These are phyloP conservation scores for Lepiota subincarnata DNA, from an alignment of 768 basidiomycete genomes.

Conservation along the genomic window DNA sequence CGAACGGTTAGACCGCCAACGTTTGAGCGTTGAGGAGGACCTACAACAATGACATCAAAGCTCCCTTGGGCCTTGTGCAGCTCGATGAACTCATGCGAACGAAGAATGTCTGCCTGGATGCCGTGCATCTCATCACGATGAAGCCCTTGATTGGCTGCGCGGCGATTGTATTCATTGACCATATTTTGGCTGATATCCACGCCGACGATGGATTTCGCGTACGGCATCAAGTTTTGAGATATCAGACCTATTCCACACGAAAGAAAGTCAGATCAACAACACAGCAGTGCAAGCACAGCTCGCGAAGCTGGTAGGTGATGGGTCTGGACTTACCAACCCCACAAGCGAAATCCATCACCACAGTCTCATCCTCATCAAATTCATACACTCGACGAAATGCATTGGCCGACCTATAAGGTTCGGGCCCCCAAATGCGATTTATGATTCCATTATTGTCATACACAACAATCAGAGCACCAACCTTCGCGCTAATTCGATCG, in stretches of 20 bases:
- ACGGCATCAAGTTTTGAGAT: slow-evolving; percentile 55
- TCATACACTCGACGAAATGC: slow-evolving; percentile 36
- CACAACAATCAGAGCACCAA: slow-evolving; percentile 7
- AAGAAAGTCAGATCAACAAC: no score
- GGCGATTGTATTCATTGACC: slow-evolving; percentile 63
- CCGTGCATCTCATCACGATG: slow-evolving; percentile 63
- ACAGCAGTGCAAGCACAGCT: background rate
- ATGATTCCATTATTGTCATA: background rate
- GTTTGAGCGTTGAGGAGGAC: slow-evolving; percentile 18
- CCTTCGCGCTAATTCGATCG: slow-evolving; percentile 23
- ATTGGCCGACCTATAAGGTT: slow-evolving; percentile 27
- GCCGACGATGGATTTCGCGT: slow-evolving; percentile 62
- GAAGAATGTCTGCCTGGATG: slow-evolving; percentile 37
- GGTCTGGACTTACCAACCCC: slow-evolving; percentile 47
- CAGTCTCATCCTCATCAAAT: slow-evolving; percentile 54
- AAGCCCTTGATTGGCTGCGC: slow-evolving; percentile 58
- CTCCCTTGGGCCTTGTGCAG: slow-evolving; percentile 46
- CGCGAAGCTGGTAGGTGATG: background rate
- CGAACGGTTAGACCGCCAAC: background rate
- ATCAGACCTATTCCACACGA: slow-evolving; percentile 45
- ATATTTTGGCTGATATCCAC: slow-evolving; percentile 72
- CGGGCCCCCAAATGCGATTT: no score
- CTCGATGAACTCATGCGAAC: slow-evolving; percentile 36
- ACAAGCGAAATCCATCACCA: slow-evolving; percentile 72
- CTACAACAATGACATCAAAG: slow-evolving; percentile 71